phyloP scores from a whole-genome alignment of 192 early-diverging fungal genomes.

The Radiomyces spectabilis region DNA sequence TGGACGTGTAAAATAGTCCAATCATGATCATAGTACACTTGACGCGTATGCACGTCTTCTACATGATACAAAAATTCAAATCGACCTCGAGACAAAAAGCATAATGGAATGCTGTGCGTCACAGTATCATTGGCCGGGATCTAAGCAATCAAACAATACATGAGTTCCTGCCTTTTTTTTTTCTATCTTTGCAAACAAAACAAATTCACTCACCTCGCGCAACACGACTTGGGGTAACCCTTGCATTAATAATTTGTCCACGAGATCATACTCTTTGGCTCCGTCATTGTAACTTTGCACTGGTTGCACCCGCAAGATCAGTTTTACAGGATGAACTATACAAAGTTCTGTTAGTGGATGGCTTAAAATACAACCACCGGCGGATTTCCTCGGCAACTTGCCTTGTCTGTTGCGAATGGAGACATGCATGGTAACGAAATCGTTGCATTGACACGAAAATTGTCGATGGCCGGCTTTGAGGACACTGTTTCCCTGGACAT shows the following conservation, averaged over 20 bases:
- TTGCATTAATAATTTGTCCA: conserved; percentile 40
- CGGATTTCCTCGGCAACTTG: too few species aligned
- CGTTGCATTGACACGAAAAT: conserved; percentile 36
- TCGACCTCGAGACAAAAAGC: conserved; percentile 46
- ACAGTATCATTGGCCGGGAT: background rate
- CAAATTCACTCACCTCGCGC: conserved; percentile 49
- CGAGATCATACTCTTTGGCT: conserved; percentile 45
- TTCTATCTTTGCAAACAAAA: background rate
- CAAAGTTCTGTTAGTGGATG: too few species aligned
- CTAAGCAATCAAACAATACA: background rate
- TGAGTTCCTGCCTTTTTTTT: background rate
- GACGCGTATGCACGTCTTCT: conserved; percentile 44
- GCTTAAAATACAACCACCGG: too few species aligned
- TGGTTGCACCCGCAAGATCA: conserved; percentile 47
- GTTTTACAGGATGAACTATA: conserved; percentile 24
- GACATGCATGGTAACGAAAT: conserved; percentile 37
- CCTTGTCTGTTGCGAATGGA: conserved; percentile 43
- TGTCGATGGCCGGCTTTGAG: conserved; percentile 10
- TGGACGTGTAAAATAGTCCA: conserved; percentile 16
- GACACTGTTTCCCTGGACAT: conserved; percentile 4
- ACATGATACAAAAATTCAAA: conserved; percentile 51
- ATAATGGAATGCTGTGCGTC: conserved; percentile 31
- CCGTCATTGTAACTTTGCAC: conserved; percentile 47
- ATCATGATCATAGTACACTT: conserved; percentile 46
- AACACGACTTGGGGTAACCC: conserved; percentile 43